Evolutionary conservation across 2,329 filamentous ascomycete genomes (phyloP).

Genomic region (Arachnomyces sp.): DNA sequence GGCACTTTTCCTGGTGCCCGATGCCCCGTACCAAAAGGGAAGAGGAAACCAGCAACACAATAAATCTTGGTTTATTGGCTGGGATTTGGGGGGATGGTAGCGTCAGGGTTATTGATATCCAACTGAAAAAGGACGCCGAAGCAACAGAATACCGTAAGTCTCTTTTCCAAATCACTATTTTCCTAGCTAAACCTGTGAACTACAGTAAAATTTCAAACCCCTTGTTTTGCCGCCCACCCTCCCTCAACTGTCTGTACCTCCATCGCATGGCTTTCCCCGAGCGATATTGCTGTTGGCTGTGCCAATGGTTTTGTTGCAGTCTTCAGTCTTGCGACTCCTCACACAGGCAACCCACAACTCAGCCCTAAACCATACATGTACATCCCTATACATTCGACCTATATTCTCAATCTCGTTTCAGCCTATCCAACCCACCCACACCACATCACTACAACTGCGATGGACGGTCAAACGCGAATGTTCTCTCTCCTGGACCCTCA

Average conservation of each 20-base stretch:
- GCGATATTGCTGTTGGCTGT: slow-evolving; percentile 48
- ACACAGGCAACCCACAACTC: slow-evolving; percentile 7
- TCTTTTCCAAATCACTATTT: not conserved
- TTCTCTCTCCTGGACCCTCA: slow-evolving; percentile 46
- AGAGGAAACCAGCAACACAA: slow-evolving; percentile 17
- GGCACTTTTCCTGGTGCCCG: slow-evolving; percentile 51
- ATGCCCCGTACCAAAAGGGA: slow-evolving; percentile 30
- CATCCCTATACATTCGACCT: slow-evolving; percentile 28
- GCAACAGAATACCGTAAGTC: slow-evolving; percentile 22
- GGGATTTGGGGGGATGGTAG: slow-evolving; percentile 53
- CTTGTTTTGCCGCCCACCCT: slow-evolving; percentile 45
- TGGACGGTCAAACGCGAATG: slow-evolving; percentile 49
- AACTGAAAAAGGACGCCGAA: slow-evolving; percentile 19
- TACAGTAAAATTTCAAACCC: slow-evolving; percentile 36
- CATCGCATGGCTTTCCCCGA: slow-evolving; percentile 50
- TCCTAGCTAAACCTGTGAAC: slow-evolving; percentile 2
- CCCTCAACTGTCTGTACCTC: slow-evolving; percentile 49
- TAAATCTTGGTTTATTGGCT: slow-evolving; percentile 47
- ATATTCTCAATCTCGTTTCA: slow-evolving; percentile 34
- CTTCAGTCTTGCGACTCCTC: slow-evolving; percentile 38
- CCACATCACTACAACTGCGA: slow-evolving; percentile 45
- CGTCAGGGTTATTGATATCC: slow-evolving; percentile 49
- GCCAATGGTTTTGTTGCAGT: slow-evolving; percentile 51
- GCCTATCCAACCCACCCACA: slow-evolving; percentile 49
- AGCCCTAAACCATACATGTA: slow-evolving; percentile 29